Conservation (phyloP, 192 early-diverging fungal species). For the Coemansia sp. region DNA sequence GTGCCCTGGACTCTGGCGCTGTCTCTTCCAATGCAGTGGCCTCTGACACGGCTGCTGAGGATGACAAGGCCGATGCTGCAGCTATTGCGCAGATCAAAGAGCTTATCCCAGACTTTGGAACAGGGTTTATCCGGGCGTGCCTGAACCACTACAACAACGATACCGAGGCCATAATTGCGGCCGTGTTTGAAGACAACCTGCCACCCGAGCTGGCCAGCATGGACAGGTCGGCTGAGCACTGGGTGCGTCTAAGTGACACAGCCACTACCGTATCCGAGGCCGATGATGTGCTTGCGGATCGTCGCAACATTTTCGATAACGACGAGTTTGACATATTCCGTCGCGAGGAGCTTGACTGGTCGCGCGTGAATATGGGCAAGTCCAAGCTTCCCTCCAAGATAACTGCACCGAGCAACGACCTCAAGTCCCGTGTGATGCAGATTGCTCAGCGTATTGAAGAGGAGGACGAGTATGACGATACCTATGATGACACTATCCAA, state of each 20-base stretch:
- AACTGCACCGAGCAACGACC: slow-evolving; percentile 11
- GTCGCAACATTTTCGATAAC: slow-evolving; percentile 85
- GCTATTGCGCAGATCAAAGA: slow-evolving; percentile 82
- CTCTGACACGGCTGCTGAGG: slow-evolving; percentile 20
- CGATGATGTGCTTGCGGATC: slow-evolving; percentile 47
- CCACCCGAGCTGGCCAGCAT: slow-evolving; percentile 63
- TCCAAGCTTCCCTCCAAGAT: slow-evolving; percentile 9
- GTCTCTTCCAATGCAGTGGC: neutral
- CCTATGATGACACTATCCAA: slow-evolving; percentile 74
- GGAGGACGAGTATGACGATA: slow-evolving; percentile 91
- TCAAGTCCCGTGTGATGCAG: slow-evolving; percentile 39
- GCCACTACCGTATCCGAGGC: neutral
- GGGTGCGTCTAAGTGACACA: slow-evolving; percentile 1
- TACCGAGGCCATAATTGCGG: slow-evolving; percentile 71
- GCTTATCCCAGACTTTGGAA: slow-evolving; percentile 83
- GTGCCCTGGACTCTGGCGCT: neutral
- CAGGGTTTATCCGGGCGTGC: slow-evolving; percentile 87
- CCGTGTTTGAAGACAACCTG: slow-evolving; percentile 72
- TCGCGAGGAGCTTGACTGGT: slow-evolving; percentile 57
- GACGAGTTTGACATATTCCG: slow-evolving; percentile 92
- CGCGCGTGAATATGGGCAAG: slow-evolving; percentile 71
- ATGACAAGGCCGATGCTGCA: slow-evolving; percentile 54
- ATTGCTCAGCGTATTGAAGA: slow-evolving; percentile 54
- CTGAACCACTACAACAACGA: slow-evolving; percentile 64
- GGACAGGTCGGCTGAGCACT: slow-evolving; percentile 53